Evolutionary conservation across 805 yeast genomes (phyloP).

Genomic region (Hanseniaspora pseudoguilliermondii): DNA sequence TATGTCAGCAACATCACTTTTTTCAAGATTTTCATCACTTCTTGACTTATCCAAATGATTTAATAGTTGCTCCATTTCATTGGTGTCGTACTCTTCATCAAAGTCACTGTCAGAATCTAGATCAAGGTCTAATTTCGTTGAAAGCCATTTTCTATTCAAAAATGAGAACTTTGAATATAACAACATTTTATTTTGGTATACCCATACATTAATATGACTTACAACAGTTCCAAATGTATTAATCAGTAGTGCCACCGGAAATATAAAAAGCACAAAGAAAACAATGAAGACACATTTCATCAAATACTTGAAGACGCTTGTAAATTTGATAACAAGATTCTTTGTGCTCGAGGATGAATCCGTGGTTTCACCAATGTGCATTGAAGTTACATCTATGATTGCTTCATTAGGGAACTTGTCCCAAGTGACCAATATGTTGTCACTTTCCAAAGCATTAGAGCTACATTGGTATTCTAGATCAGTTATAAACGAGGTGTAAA

Average conservation of each 20-base stretch:
- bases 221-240: background rate
- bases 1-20: constrained; percentile 20
- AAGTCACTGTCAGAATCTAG: background rate
- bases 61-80: constrained; percentile 16
- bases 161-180: background rate
- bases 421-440: background rate
- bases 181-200: background rate
- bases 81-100: constrained; percentile 16
- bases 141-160: constrained; percentile 3
- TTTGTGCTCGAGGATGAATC: background rate
- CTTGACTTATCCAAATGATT: constrained; percentile 21
- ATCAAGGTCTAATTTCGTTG: background rate
- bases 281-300: background rate
- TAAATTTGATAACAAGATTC: background rate
- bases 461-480: constrained; percentile 20
- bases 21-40: constrained; percentile 18
- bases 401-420: constrained; percentile 1
- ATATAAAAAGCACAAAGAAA: background rate
- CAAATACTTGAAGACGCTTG: background rate
- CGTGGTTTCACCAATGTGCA: background rate
- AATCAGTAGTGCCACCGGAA: background rate
- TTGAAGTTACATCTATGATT: constrained; percentile 8
- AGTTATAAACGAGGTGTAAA: constrained; percentile 69
- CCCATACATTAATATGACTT: constrained; percentile 4
- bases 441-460: background rate